These are phyloP conservation scores for Tricharina praecox DNA, from an alignment of 495 filamentous ascomycete genomes.

Conservation along the genomic window DNA sequence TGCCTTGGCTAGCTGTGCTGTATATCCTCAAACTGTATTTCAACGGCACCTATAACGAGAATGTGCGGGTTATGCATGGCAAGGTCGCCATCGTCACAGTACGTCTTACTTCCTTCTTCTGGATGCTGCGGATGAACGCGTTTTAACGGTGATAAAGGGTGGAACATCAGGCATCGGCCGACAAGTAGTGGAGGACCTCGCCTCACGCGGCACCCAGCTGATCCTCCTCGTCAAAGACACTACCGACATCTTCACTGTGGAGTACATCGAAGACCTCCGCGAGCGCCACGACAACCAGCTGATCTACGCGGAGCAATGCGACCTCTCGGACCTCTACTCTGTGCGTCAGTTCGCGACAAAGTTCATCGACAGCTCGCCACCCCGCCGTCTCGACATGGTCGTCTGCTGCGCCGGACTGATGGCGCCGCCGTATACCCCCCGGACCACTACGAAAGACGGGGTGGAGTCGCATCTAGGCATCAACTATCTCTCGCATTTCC, in stretches of 20 bases:
- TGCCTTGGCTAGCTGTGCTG: conserved; percentile 42
- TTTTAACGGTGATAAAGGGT: too few relatives aligned
- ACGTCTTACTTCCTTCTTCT: conserved; percentile 20
- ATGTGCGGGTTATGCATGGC: conserved; percentile 78
- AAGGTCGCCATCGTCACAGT: conserved; percentile 87
- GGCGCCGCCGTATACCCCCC: conserved; percentile 42
- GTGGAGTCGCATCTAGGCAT: conserved; percentile 81
- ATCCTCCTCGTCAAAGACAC: conserved; percentile 74
- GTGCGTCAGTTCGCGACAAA: conserved; percentile 91
- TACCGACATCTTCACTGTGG: conserved; percentile 71
- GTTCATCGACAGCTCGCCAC: conserved; percentile 92
- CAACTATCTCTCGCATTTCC: conserved; percentile 92
- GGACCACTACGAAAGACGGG: conserved; percentile 49
- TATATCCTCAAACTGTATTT: conserved; percentile 61
- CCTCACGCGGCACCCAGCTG: conserved; percentile 70
- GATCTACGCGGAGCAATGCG: conserved; percentile 88
- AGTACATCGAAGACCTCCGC: conserved; percentile 81
- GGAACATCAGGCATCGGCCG: conserved; percentile 90
- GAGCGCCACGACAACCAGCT: conserved; percentile 63
- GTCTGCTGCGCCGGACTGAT: conserved; percentile 66
- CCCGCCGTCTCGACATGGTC: conserved; percentile 81
- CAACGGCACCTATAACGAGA: conserved; percentile 52
- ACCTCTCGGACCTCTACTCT: conserved; percentile 69
- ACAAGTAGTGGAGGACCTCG: conserved; percentile 52
- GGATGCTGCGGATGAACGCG: too few relatives aligned